phyloP scores from a whole-genome alignment of 768 basidiomycete species.

The Agrocybe praecox region DNA sequence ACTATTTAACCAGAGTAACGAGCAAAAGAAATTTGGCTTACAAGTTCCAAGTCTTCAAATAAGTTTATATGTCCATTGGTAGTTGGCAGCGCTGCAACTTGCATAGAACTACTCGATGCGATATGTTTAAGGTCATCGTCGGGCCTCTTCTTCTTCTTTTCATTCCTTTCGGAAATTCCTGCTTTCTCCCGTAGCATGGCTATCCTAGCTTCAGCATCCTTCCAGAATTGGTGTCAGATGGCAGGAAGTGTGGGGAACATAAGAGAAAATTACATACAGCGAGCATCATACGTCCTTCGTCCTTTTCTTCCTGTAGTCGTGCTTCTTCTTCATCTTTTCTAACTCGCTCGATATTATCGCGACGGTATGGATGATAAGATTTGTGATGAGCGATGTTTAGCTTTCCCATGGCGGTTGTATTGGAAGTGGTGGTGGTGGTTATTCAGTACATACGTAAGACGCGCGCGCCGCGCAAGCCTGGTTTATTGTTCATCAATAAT shows the following conservation, averaged over 20 bases:
- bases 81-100: constrained; percentile 40
- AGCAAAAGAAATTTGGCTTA: constrained; percentile 24
- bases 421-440: constrained; percentile 6
- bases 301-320: constrained; percentile 59
- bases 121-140: constrained; percentile 36
- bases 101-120: constrained; percentile 32
- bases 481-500: no score
- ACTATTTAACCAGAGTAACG: neutral
- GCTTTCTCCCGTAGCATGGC: constrained; percentile 64
- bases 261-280: constrained; percentile 49
- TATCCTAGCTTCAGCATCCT: constrained; percentile 85
- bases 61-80: constrained; percentile 79
- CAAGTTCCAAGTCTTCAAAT: constrained; percentile 82
- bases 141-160: constrained; percentile 38
- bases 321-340: constrained; percentile 84
- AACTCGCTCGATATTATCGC: constrained; percentile 84
- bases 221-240: constrained; percentile 5
- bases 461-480: no score
- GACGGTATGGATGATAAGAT: constrained; percentile 84
- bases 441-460: neutral
- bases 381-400: constrained; percentile 92
- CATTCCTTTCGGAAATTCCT: constrained; percentile 33
- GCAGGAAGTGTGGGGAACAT: neutral
- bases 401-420: constrained; percentile 66
- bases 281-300: constrained; percentile 67